Evolutionary conservation across 1,284 basidiomycete species (phyloP).

Genomic region (Leccinum angustisporum): DNA sequence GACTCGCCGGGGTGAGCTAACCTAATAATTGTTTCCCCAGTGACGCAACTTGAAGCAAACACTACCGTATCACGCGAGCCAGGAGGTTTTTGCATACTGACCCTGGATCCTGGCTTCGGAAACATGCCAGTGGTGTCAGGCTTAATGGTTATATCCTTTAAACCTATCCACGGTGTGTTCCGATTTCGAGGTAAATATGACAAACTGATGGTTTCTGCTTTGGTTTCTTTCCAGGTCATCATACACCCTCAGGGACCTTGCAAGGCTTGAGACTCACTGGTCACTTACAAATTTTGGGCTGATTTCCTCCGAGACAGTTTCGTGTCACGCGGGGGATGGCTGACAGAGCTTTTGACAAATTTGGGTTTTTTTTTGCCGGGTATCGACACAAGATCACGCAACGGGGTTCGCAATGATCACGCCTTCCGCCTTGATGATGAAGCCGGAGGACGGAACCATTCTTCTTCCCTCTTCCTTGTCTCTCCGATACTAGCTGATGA

Average conservation of each 20-base stretch:
- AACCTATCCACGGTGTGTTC: not conserved
- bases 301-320: not conserved
- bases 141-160: not conserved
- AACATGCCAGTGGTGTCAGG: no score
- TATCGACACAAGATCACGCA: constrained; percentile 36
- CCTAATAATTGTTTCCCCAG: not conserved
- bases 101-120: no score
- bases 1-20: not conserved
- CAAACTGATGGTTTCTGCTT: not conserved
- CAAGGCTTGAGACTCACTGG: no score
- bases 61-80: no score
- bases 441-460: not conserved
- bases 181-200: not conserved
- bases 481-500: not conserved
- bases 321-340: not conserved
- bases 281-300: not conserved
- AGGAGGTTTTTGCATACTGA: no score
- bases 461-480: not conserved
- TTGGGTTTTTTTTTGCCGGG: constrained; percentile 5
- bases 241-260: not conserved
- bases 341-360: constrained; percentile 8
- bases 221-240: not conserved
- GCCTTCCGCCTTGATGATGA: not conserved
- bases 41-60: not conserved
- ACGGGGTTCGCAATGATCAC: constrained; percentile 20